Evolutionary conservation across 2,329 filamentous ascomycete species (phyloP).

Genomic region (Aspergillus oerlinghausenensis): DNA sequence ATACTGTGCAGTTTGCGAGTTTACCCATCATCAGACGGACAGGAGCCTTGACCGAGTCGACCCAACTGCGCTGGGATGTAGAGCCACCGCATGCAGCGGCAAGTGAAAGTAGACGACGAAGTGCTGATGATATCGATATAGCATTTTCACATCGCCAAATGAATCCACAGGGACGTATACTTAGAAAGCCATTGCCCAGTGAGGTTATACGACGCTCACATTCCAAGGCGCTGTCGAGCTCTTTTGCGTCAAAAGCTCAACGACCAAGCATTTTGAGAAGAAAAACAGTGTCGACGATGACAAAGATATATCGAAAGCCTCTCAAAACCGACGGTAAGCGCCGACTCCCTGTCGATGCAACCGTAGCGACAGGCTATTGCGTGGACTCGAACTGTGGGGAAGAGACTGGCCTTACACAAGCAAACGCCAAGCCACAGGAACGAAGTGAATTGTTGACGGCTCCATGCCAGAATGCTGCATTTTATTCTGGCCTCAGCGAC

Average conservation of each 20-base stretch:
- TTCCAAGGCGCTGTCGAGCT: neutral
- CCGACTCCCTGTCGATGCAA: neutral
- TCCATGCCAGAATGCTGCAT: neutral
- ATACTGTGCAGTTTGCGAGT: slow-evolving; percentile 20
- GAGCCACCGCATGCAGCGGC: slow-evolving; percentile 5
- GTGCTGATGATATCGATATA: neutral
- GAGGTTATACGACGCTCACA: neutral
- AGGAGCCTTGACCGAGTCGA: slow-evolving; percentile 5
- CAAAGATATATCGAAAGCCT: neutral
- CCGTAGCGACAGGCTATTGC: neutral
- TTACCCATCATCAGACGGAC: slow-evolving; percentile 13
- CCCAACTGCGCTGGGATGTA: slow-evolving; percentile 1
- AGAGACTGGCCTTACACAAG: neutral
- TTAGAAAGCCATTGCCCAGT: neutral
- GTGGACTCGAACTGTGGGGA: neutral
- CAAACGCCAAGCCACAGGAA: neutral
- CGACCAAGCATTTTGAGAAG: neutral
- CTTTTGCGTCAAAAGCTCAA: neutral
- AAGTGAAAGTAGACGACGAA: slow-evolving; percentile 4
- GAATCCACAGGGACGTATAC: too few species aligned
- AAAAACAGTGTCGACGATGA: neutral
- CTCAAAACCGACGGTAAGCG: neutral
- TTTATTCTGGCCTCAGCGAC: neutral
- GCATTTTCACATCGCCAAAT: neutral
- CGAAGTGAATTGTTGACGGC: neutral